phyloP scores from a whole-genome alignment of 1,284 basidiomycete species.

The Sanghuangporus sanghuang region DNA sequence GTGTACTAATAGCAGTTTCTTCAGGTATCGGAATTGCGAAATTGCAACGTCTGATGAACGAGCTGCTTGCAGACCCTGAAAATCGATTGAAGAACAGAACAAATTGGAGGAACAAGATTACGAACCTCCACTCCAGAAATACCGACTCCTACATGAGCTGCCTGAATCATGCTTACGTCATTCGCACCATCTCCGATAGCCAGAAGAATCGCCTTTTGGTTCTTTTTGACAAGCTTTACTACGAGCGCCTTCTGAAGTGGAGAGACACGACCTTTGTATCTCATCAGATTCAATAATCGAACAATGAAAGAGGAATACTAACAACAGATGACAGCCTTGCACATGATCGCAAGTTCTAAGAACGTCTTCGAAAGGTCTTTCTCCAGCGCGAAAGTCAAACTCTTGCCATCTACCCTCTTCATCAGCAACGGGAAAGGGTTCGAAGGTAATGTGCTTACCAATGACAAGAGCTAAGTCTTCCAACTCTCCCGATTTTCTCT shows the following conservation, averaged over 20 bases:
- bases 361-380: constrained; percentile 89
- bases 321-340: constrained; percentile 99
- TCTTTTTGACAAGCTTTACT: constrained; percentile 98
- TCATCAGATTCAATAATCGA: not conserved
- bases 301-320: constrained; percentile 26
- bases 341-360: constrained; percentile 95
- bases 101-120: not conserved
- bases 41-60: constrained; percentile 96
- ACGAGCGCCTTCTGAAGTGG: constrained; percentile 97
- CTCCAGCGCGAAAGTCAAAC: constrained; percentile 87
- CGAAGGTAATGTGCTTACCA: constrained; percentile 42
- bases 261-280: constrained; percentile 80
- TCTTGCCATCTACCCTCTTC: constrained; percentile 82
- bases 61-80: constrained; percentile 91
- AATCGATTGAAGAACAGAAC: not conserved
- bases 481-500: constrained; percentile 83
- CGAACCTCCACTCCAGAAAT: constrained; percentile 94
- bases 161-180: constrained; percentile 96
- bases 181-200: constrained; percentile 98
- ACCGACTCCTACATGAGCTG: constrained; percentile 95
- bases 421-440: not conserved
- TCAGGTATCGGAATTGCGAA: constrained; percentile 95
- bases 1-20: constrained; percentile 94
- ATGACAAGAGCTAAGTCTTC: constrained; percentile 96
- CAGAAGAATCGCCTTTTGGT: constrained; percentile 85